Evolutionary conservation across 192 early-diverging fungal species (phyloP).

Genomic region (Coemansia sp.): DNA sequence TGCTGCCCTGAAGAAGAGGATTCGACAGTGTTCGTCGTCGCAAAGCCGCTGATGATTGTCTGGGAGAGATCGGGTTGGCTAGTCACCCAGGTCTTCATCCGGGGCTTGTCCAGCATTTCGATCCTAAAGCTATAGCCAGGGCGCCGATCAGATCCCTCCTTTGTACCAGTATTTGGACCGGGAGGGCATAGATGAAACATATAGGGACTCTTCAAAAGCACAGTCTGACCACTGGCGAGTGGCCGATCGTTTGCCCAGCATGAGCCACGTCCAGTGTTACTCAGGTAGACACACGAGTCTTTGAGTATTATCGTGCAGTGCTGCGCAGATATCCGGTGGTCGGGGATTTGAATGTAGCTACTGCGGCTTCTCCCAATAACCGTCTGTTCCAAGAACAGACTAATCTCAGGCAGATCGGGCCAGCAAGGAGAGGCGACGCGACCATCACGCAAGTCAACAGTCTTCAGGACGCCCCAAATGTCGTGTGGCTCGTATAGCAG

Average conservation of each 20-base stretch:
- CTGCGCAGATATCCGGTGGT: constrained; percentile 31
- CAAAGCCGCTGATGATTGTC: background rate
- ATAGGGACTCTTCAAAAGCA: constrained; percentile 20
- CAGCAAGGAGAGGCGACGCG: background rate
- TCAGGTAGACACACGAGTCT: constrained; percentile 21
- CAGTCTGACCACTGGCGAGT: constrained; percentile 14
- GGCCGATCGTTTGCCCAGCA: constrained; percentile 26
- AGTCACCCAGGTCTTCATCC: constrained; percentile 42
- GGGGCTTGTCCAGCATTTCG: constrained; percentile 31
- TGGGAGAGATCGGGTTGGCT: constrained; percentile 3
- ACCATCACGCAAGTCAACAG: background rate
- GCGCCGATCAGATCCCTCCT: background rate
- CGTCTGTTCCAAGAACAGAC: constrained; percentile 33
- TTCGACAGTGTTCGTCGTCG: background rate
- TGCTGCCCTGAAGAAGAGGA: background rate
- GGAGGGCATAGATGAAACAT: constrained; percentile 24
- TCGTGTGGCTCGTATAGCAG: constrained; percentile 19
- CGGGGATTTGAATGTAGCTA: constrained; percentile 42
- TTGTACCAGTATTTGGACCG: background rate
- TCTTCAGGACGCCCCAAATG: constrained; percentile 37
- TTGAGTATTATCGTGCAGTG: constrained; percentile 38
- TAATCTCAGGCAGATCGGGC: constrained; percentile 6
- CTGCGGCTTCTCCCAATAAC: constrained; percentile 37
- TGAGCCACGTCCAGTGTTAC: constrained; percentile 26
- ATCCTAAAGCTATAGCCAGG: constrained; percentile 25